Base-by-base conservation (phyloP, 2,329 filamentous ascomycete genomes). In the Fusarium sterilihyphosum region DNA sequence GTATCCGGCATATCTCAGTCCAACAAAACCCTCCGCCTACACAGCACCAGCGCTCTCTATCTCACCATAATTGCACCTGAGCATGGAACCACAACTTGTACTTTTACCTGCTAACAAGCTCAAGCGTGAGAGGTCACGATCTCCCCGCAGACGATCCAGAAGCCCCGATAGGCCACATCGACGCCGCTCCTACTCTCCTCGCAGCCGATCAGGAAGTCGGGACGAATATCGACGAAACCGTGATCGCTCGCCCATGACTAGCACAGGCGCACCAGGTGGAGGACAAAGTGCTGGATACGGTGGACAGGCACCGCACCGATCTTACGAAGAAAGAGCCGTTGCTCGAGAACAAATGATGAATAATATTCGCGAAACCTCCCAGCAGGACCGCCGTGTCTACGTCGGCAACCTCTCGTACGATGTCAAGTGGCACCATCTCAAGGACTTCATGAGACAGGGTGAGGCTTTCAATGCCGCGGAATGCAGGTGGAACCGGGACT, bases 401-500 rank as follows among this genome's bases (percentile, higher is more conserved):
- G 96, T 99, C 83, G 96, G 96, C 85, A 99, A 99, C 84, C 90
- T 99, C 79, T 96, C 95, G 57, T 99, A 99, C 88, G 96, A 99
- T 88, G 96, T 99, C 84, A 99, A 99, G 88, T 99, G 96, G 96
- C 96, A 98, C 88, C 96, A 98, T 82, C 91, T 99, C 74, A 99
- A 99, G 88, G 96, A 99, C 88, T 98, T 98, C 84, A 99, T 99
- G 96, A 93, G 96, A 90, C 94, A 98, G 91, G 96, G 96, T 98
- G 88, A 88, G 93, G 77, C 78, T 76, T 73, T 78, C 70, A 71
- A 71, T 69, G 73, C 74, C 73, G 74, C 68, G 64, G 74, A 76
- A 69, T 65, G 70, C 70, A 73, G 74, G 76, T 73, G 77, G 73
- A 79, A 71, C 73, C 71, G 77, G 79, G 74, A 80, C 85, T 87